Base-by-base conservation (phyloP, 2,329 filamentous ascomycete species). In the Xylariaceae sp. region DNA sequence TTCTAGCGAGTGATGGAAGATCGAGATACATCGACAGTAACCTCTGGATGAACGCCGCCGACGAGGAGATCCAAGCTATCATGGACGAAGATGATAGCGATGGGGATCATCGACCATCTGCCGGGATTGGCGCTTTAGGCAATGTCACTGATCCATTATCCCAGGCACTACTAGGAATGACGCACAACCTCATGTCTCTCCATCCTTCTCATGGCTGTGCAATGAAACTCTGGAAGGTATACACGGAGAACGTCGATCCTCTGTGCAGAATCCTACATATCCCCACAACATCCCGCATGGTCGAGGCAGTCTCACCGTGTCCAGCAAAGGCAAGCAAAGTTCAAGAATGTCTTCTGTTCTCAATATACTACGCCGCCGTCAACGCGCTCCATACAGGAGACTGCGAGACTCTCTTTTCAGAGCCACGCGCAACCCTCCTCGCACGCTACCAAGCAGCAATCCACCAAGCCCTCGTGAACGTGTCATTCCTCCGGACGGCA, bases 381-480 rank as follows among this genome's bases (percentile, higher is more conserved):
- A 66, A 67, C 42, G 75, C 71, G 19, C 66, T 80, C 54, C 69
- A 62, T 4, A 70, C 75, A 9, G 65, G 70, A 5, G 71, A 75
- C 48, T 80, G 74, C 36, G 36, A 14, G 10, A 13, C 13, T 13
- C 36, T 39, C 13, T 39, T 39, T 11, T 13, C 13, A 3, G 40
- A 42, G 40, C n/a, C 14, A 18, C 11, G 11, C 5, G 17, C 14
- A 12, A 12, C 12, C 40, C 17, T 77, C 40, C 59, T 68, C 22
- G 57, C 57, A 38, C 65, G 66, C 33, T 77, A 74, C 46, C 68
- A 72, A 22, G 60, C 69, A 31, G 79, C 73, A 0, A 65, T 72
- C 0, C 73, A 75, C 16, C 71, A 76, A 48, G 76, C 79, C 2
- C 68, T 83, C 9, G 69, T 77, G 14, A 77, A 75, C 42, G 78